phyloP scores from a whole-genome alignment of 345 rosid species.

The Erucastrum elatum region DNA sequence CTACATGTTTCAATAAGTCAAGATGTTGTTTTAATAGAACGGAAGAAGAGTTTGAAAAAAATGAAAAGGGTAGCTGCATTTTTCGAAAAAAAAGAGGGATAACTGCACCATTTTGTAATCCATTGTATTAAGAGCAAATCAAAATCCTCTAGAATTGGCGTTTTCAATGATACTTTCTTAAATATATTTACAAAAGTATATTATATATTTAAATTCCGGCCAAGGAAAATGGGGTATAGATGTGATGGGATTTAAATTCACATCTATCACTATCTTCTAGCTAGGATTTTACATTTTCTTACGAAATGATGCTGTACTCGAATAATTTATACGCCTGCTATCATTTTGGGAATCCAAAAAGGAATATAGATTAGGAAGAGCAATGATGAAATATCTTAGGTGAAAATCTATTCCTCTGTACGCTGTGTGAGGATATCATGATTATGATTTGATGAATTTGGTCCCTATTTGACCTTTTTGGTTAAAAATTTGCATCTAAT shows the following conservation, averaged over 20 bases:
- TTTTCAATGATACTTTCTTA: slow-evolving; percentile 4
- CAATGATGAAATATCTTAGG: slow-evolving; percentile 93
- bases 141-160: slow-evolving; percentile 21
- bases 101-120: slow-evolving; percentile 22
- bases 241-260: slow-evolving; percentile 35
- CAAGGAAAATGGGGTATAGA: slow-evolving; percentile 33
- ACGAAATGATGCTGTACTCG: slow-evolving; percentile 16
- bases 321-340: slow-evolving; percentile 11
- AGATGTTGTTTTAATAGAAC: too few relatives aligned
- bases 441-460: slow-evolving; percentile 63
- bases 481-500: not conserved
- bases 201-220: slow-evolving; percentile 2
- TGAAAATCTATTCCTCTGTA: slow-evolving; percentile 70
- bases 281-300: slow-evolving; percentile 25
- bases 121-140: slow-evolving; percentile 20
- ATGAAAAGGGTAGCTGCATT: too few relatives aligned
- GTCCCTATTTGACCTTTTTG: slow-evolving; percentile 71
- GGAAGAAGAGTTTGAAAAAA: not conserved
- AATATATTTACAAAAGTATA: not conserved
- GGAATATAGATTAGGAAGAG: slow-evolving; percentile 45
- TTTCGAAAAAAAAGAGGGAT: not conserved
- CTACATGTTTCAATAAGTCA: too few relatives aligned
- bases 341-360: slow-evolving; percentile 43
- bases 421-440: slow-evolving; percentile 68
- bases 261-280: slow-evolving; percentile 32